Percentiles rank a stretch among this genome's conserved stretches.
phyloP scores from a whole-genome alignment of 148 eudicot species.

The Limonium bicolor region DNA sequence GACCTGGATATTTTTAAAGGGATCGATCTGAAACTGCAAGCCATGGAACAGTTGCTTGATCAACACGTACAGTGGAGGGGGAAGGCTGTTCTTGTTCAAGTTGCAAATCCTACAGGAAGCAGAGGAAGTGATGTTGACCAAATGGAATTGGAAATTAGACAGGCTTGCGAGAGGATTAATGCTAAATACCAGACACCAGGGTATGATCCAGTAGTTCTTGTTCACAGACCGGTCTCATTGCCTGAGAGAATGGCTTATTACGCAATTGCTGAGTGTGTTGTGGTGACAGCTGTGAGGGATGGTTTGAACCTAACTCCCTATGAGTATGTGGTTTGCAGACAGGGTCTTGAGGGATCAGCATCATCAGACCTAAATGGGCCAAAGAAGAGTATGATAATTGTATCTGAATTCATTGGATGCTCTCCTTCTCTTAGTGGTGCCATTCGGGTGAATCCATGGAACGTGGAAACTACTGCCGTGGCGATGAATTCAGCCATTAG shows the following conservation, averaged over 20 bases:
- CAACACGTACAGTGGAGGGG: constrained; percentile 21
- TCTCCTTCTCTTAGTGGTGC: constrained; percentile 37
- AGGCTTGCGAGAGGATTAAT: constrained; percentile 19
- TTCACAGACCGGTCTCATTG: constrained; percentile 14
- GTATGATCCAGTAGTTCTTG: constrained; percentile 18
- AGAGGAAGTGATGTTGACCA: constrained; percentile 9
- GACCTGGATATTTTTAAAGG: constrained; percentile 31
- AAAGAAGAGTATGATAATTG: constrained; percentile 22
- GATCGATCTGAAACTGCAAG: constrained; percentile 22
- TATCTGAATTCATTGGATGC: constrained; percentile 28
- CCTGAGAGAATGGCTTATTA: constrained; percentile 24
- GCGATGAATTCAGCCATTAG: constrained; percentile 20
- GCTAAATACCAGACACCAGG: constrained; percentile 19
- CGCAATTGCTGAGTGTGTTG: constrained; percentile 22
- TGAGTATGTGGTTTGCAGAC: constrained; percentile 24
- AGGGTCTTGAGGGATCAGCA: constrained; percentile 12
- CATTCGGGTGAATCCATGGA: constrained; percentile 27
- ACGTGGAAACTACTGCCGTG: constrained; percentile 23
- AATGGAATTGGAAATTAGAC: constrained; percentile 17
- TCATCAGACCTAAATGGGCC: constrained; percentile 6
- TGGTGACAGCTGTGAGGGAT: constrained; percentile 31
- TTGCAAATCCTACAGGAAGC: constrained; percentile 19
- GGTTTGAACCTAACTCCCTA: constrained; percentile 30
- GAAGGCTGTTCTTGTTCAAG: constrained; percentile 22
- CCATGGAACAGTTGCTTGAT: constrained; percentile 26